Conservation (phyloP, 2,329 filamentous ascomycete species). For the Madurella mycetomatis region DNA sequence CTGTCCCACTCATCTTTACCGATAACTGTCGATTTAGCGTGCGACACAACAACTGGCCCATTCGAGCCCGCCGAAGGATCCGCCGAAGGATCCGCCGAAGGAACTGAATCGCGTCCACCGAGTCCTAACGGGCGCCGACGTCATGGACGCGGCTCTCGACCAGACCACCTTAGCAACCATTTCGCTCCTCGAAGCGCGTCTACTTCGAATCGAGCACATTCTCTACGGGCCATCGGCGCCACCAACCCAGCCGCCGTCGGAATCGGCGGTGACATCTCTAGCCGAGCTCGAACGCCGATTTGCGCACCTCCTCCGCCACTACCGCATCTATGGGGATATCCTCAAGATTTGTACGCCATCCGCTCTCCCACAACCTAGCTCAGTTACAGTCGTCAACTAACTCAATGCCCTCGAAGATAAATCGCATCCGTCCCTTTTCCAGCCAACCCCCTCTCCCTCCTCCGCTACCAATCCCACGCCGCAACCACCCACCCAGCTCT, state of each 20-base stretch:
- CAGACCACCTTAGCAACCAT: slow-evolving; percentile 53
- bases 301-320: slow-evolving; percentile 43
- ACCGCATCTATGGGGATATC: slow-evolving; percentile 56
- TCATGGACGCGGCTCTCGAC: slow-evolving; percentile 39
- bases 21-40: background rate
- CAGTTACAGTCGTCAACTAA: background rate
- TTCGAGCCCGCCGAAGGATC: background rate
- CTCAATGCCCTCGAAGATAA: slow-evolving; percentile 40
- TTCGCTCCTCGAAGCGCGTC: slow-evolving; percentile 53
- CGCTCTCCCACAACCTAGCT: background rate
- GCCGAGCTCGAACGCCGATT: slow-evolving; percentile 53
- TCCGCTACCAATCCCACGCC: slow-evolving; percentile 32
- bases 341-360: slow-evolving; percentile 53
- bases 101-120: background rate
- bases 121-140: background rate
- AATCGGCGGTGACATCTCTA: slow-evolving; percentile 42
- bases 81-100: background rate
- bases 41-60: background rate
- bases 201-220: slow-evolving; percentile 55
- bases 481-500: slow-evolving; percentile 47
- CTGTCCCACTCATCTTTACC: too few relatives aligned
- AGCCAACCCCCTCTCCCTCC: slow-evolving; percentile 37
- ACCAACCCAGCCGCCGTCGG: slow-evolving; percentile 31
- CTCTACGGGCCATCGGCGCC: slow-evolving; percentile 45
- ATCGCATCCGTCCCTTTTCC: slow-evolving; percentile 52